Base-by-base conservation (phyloP, 805 yeast species). In the Yarrowia hollandica region DNA sequence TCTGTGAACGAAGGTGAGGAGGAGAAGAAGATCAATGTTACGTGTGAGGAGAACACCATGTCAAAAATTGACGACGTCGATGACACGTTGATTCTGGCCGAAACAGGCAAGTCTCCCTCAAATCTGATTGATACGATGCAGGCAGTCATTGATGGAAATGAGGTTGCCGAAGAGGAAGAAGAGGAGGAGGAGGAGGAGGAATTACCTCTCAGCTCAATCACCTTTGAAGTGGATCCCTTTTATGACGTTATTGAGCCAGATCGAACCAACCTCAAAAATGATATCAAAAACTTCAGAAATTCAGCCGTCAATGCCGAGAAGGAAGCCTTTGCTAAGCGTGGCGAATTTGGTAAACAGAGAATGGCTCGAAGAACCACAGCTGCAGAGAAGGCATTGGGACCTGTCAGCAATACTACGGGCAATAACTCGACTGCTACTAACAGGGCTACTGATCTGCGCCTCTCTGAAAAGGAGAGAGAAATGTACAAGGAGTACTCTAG, bases 221-320 rank as follows among this genome's bases (percentile, higher is more conserved):
- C 58, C 3, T 52, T 52, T 26, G 58, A 52, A 10, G 58, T 25
- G 15, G 58, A 52, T 34, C 44, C 46, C 21, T 26, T 34, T 37
- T 26, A 57, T n/a, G 58, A 52, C 15, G 44, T 52, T 4, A 34
- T 26, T 21, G 58, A 52, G 26, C 58, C 58, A 7, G 65, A 63
- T 10, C 59, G 60, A 11, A 64, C 60, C 14, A 55, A 26, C n/a
- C 39, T 64, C 25, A 60, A 61, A 15, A 57, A 52, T 15, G 69
- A 64, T 12, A 64, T 67, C 30, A 50, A 41, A 21, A 52, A 58
- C 33, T 67, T 67, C 39, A 31, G 69, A 50, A 56, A 60, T 34
- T 62, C 62, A 22, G 60, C 68, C 5, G 23, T 62, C 30, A 33
- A 26, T 16, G 35, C 60, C 21, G 68, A 65, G 46, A 41, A 46